Percentiles rank a stretch among this genome's conserved stretches.
phyloP scores from a whole-genome alignment of 805 yeast genomes.

The Lachancea waltii region DNA sequence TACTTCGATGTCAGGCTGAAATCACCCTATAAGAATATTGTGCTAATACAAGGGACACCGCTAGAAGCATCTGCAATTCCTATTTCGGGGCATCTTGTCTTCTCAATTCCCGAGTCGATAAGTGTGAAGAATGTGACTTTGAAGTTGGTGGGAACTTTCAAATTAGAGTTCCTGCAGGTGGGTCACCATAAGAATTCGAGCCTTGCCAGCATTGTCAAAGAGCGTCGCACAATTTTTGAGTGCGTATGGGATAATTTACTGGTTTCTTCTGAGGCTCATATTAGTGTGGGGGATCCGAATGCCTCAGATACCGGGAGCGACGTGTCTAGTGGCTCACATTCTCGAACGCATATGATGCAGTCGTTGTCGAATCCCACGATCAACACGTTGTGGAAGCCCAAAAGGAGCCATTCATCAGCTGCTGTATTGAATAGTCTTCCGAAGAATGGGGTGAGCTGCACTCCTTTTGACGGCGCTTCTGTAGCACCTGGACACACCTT shows the following conservation, averaged over 20 bases:
- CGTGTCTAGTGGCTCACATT: neutral
- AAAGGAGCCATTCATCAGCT: conserved; percentile 13
- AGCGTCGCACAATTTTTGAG: conserved; percentile 59
- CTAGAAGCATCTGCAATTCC: conserved; percentile 68
- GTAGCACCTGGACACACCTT: conserved; percentile 28
- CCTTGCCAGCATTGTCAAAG: conserved; percentile 37
- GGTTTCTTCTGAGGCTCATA: conserved; percentile 27
- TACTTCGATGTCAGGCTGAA: conserved; percentile 32
- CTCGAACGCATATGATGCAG: conserved; percentile 11
- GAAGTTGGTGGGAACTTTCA: conserved; percentile 54
- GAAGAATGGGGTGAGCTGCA: conserved; percentile 27
- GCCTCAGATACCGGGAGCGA: neutral
- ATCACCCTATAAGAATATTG: conserved; percentile 48
- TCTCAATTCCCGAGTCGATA: conserved; percentile 64
- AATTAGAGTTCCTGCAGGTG: conserved; percentile 50
- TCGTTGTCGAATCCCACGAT: conserved; percentile 14
- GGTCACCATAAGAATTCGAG: conserved; percentile 34
- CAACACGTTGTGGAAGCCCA: conserved; percentile 5
- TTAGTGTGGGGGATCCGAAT: conserved; percentile 13
- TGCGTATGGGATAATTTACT: conserved; percentile 62
- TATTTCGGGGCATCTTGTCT: conserved; percentile 67
- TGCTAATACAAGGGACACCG: conserved; percentile 69
- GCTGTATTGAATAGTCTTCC: conserved; percentile 25
- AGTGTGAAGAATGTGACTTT: conserved; percentile 55
- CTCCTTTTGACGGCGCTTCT: conserved; percentile 28